A percentile compares a stretch with the other conserved stretches of the same genome.
Evolutionary conservation across 129 eudicot genomes (phyloP).

Genomic region (Sambucus nigra): DNA sequence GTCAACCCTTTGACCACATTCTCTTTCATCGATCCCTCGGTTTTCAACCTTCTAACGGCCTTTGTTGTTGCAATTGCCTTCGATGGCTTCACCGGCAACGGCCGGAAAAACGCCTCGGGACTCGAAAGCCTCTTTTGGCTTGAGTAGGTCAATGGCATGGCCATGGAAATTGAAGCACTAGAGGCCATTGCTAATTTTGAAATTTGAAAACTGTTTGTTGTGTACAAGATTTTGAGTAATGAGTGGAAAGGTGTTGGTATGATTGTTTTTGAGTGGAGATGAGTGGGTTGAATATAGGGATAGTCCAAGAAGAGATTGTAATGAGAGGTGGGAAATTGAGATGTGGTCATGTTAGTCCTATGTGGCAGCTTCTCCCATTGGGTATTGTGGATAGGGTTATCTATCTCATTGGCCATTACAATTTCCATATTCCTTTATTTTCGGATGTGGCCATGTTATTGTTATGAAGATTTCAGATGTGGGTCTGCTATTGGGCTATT

Average conservation of each 20-base stretch:
- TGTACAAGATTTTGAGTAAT: no score
- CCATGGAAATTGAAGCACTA: constrained; percentile 40
- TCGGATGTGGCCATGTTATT: neutral
- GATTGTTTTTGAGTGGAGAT: constrained; percentile 2
- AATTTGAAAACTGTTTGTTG: no score
- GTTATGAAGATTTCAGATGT: neutral
- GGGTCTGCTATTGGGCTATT: no score
- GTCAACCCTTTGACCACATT: constrained; percentile 63
- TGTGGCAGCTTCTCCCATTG: constrained; percentile 41
- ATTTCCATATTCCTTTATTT: no score
- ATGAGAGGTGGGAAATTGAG: constrained; percentile 37
- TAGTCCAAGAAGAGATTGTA: constrained; percentile 13
- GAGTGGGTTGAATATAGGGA: constrained; percentile 7
- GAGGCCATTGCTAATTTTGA: constrained; percentile 42
- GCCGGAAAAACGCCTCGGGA: constrained; percentile 41
- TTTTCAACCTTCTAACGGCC: constrained; percentile 25
- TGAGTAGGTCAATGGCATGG: constrained; percentile 37
- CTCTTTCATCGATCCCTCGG: constrained; percentile 66
- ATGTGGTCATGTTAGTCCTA: constrained; percentile 18
- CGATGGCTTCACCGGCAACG: constrained; percentile 35
- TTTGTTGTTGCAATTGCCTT: constrained; percentile 17
- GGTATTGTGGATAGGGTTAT: constrained; percentile 43
- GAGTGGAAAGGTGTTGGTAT: neutral
- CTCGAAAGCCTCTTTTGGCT: constrained; percentile 20
- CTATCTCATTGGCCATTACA: constrained; percentile 25